Conservation (phyloP, 164 flowering plant species). For the Kalanchoe fedtschenkoi region DNA sequence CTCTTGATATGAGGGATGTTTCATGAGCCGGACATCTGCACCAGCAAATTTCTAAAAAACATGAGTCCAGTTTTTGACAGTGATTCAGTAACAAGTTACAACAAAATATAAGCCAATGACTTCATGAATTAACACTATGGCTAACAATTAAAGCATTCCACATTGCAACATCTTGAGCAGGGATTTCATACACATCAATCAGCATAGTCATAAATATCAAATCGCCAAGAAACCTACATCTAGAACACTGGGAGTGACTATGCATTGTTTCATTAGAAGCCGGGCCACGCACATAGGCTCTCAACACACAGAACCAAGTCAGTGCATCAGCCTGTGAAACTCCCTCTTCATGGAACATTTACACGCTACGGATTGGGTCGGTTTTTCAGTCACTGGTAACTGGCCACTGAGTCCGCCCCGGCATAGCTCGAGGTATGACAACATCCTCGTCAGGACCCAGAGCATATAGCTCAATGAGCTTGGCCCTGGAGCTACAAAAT, state of each 20-base stretch:
- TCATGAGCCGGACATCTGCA: neutral
- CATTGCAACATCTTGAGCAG: constrained; percentile 42
- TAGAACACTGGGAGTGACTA: constrained; percentile 43
- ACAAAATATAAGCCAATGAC: neutral
- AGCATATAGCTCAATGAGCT: constrained; percentile 60
- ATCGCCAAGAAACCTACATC: constrained; percentile 45
- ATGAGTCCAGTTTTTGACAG: neutral
- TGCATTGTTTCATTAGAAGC: constrained; percentile 43
- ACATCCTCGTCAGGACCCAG: constrained; percentile 40
- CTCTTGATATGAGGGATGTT: too few species aligned
- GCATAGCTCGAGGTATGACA: constrained; percentile 35
- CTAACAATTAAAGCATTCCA: constrained; percentile 66
- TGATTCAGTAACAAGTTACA: neutral
- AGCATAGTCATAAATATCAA: constrained; percentile 50
- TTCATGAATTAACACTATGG: neutral
- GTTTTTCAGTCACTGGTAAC: constrained; percentile 71
- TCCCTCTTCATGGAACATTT: constrained; percentile 30
- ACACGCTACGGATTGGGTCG: constrained; percentile 33
- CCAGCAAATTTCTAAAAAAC: neutral
- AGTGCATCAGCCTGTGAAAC: constrained; percentile 49
- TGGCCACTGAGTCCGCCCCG: constrained; percentile 39
- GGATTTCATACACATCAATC: constrained; percentile 69
- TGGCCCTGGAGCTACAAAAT: constrained; percentile 32
- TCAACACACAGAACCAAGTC: constrained; percentile 69
- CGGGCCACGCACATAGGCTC: constrained; percentile 65